Evolutionary conservation across 306 rosid species (phyloP), one percentile per base, ranked within the genome.

Genomic region (Quercus mongolica): DNA sequence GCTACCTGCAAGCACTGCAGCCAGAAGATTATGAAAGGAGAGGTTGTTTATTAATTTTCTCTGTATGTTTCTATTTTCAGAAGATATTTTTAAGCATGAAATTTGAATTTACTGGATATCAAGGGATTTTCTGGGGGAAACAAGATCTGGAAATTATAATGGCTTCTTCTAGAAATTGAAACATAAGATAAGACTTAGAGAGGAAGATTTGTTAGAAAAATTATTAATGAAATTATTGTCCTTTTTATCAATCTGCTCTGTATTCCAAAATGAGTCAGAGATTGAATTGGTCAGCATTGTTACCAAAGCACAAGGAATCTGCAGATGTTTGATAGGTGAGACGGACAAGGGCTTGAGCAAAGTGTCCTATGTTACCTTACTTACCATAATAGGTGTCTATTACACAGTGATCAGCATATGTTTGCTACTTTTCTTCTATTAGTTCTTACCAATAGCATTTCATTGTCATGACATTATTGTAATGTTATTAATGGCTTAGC

Each of bases 1-100:
- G 98, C 99, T 38, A 76, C 91, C 74, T 95, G 99, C 84, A 92
- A 65, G 85, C 72, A 15, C 52, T 95, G 99, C 82, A 81, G 86
- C 74, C 78, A 89, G 80, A 95, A 90, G 81, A 93, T 95, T 74
- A 84, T 82, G 31, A 95, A 93, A 85, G 93, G 96, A 73, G 92
- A 95, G 97, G 99, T 95, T 78, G 65, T 78, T 69, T 58, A 21
- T 64, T 52, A 51, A 41, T 19, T 56, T 35, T 21, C 73, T 46
- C 44, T 18, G 14, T 69, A 74, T 72, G 44, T 73, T 61, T 78
- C 52, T 56, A 33, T 76, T 71, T 79, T 18, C 74, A 44, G 69
- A 64, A 38, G 69, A 18, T 70, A 35, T 21, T 61, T 69, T 61
- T 56, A 73, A 33, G 25, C 75, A 31, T 75, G 75, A 74, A 15